phyloP scores from a whole-genome alignment of 352 stramenopile genomes.

The Globisporangium paddicum region DNA sequence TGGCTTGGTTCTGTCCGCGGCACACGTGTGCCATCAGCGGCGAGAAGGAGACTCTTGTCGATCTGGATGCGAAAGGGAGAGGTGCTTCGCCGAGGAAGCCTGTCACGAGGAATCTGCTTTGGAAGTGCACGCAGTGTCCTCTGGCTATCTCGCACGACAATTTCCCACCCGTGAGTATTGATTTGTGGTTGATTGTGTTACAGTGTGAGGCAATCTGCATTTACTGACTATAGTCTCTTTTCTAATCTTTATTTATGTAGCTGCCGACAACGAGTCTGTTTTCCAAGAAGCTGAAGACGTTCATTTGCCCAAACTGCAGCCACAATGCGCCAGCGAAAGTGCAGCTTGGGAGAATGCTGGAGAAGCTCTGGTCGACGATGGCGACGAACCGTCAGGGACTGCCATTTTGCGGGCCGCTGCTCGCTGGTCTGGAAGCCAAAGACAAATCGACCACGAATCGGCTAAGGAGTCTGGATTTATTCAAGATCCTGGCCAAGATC shows the following conservation, averaged over 20 bases:
- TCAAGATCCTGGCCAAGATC: conserved; percentile 70
- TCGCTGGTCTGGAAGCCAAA: conserved; percentile 47
- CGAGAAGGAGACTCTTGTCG: conserved; percentile 42
- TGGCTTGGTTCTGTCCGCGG: conserved; percentile 77
- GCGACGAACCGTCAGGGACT: conserved; percentile 83
- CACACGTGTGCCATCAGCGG: conserved; percentile 71
- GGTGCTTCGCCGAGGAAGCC: conserved; percentile 46
- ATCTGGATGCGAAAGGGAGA: conserved; percentile 29
- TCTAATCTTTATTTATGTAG: conserved; percentile 16
- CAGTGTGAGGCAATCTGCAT: background rate
- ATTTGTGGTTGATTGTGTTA: background rate
- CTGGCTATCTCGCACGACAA: conserved; percentile 53
- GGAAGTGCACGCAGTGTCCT: conserved; percentile 78
- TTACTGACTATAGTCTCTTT: conserved; percentile 10
- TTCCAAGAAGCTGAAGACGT: conserved; percentile 60
- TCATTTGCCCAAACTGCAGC: conserved; percentile 70
- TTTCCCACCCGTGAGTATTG: conserved; percentile 45
- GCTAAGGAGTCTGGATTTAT: conserved; percentile 47
- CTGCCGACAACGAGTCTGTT: conserved; percentile 55
- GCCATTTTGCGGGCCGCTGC: conserved; percentile 71
- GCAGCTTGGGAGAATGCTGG: conserved; percentile 68
- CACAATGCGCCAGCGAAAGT: conserved; percentile 52
- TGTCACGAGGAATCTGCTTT: conserved; percentile 55
- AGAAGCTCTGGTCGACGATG: conserved; percentile 82
- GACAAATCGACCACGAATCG: conserved; percentile 16